Evolutionary conservation across 2,329 filamentous ascomycete species (phyloP), one percentile per base, ranked within the genome.

Genomic region (Pseudonectria buxi): DNA sequence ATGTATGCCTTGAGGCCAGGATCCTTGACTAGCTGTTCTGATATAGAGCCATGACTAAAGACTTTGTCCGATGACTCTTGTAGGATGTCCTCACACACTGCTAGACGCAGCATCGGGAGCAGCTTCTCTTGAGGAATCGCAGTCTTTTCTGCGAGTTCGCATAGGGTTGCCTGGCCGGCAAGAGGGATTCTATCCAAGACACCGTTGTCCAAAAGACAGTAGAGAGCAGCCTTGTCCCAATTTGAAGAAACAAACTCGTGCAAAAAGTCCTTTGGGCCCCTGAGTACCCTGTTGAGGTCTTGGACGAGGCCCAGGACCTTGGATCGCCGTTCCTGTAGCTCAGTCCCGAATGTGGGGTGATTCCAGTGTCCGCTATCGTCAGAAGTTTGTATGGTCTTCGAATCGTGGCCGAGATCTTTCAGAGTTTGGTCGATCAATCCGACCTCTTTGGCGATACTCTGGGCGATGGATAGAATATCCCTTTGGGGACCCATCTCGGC

Each of bases 191-290:
- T 18, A 1, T 45, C 40, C 4, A 49, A 31, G 3, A 47, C 33
- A 13, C 34, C 30, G 7, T 40, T 37, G 12, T 49, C 39, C 5
- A 49, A 39, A 4, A 49, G 37, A 24, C 35, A 34, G 26, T 47
- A 47, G 13, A 49, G 7, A 5, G 42, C 44, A 3, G 44, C 44
- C 24, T 39, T 41, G 26, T 49, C 46, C 46, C 46, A 49, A 26
- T 49, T 49, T 16, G 40, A 61, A 12, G 69, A 73, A 46, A 73
- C 50, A 46, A 59, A 32, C 53, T 74, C n/a, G 51, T 56, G 24
- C 49, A 61, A 13, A 52, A 62, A 41, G 16, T 45, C 36, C 4
- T 31, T 28, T 7, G 42, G 38, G 6, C 37, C 36, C 14, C 27
- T 24, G 1, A 49, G 16, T 9, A 28, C 26, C 14, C 39, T 33